Percentiles rank a stretch among this genome's conserved stretches.
Conservation (phyloP, 2,329 filamentous ascomycete genomes). For the Fusarium succisae region DNA sequence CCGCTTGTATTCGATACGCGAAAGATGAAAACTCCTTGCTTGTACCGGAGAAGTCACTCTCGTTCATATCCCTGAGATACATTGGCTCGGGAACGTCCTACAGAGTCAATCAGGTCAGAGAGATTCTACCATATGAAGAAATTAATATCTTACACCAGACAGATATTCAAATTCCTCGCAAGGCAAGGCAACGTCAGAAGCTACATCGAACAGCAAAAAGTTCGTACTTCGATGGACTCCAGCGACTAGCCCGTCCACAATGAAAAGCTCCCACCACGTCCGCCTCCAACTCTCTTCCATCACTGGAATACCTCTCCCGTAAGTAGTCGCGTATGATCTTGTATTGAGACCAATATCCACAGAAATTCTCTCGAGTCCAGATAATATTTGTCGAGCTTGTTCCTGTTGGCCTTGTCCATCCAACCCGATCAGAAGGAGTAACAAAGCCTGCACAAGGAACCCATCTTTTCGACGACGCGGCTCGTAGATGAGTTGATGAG, state of each 20-base stretch:
- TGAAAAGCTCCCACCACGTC: constrained; percentile 89
- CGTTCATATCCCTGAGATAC: constrained; percentile 79
- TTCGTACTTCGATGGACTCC: constrained; percentile 79
- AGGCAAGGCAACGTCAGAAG: constrained; percentile 76
- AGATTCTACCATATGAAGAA: background rate
- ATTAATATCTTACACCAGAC: constrained; percentile 58
- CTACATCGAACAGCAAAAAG: constrained; percentile 74
- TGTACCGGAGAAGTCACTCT: constrained; percentile 76
- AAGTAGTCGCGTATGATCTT: constrained; percentile 69
- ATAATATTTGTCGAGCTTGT: constrained; percentile 73
- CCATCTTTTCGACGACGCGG: constrained; percentile 60
- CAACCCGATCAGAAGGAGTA: constrained; percentile 79
- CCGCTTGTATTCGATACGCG: constrained; percentile 83
- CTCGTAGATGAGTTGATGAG: constrained; percentile 60
- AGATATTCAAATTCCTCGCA: constrained; percentile 83
- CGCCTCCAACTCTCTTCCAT: constrained; percentile 85
- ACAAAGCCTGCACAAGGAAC: constrained; percentile 78
- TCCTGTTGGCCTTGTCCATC: constrained; percentile 79
- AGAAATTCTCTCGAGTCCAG: constrained; percentile 74
- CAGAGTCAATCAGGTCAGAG: constrained; percentile 14
- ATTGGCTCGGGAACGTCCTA: constrained; percentile 67
- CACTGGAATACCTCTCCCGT: constrained; percentile 72
- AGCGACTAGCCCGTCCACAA: constrained; percentile 86
- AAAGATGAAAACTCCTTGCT: constrained; percentile 82
- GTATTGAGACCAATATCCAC: constrained; percentile 81